Conservation (phyloP, 345 rosid species). For the Syzygium jambos region DNA sequence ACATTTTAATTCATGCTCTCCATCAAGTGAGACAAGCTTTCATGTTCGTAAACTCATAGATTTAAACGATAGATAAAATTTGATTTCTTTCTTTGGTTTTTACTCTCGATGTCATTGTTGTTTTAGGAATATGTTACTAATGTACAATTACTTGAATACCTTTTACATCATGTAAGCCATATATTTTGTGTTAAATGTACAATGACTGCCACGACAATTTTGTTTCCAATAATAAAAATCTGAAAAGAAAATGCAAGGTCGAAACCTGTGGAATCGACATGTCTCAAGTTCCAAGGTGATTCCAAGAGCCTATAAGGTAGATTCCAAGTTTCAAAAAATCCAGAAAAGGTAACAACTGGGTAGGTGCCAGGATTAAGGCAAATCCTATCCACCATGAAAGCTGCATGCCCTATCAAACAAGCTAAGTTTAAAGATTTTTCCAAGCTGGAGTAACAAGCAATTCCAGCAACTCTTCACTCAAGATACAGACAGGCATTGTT, state of each 20-base stretch:
- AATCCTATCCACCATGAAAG: not conserved
- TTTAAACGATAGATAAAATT: not conserved
- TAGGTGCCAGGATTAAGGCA: not conserved
- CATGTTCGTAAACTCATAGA: not conserved
- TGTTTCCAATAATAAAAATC: not conserved
- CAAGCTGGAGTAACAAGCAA: not conserved
- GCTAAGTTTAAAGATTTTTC: not conserved
- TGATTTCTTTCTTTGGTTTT: not conserved
- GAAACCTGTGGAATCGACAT: not conserved
- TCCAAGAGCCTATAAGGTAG: not conserved
- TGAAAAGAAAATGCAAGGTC: not conserved
- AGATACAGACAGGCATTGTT: not conserved
- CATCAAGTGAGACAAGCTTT: not conserved
- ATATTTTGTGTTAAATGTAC: not conserved
- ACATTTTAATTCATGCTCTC: not conserved
- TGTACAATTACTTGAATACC: too few relatives aligned
- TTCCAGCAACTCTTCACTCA: not conserved
- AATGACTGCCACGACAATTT: not conserved
- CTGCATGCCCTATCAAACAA: not conserved
- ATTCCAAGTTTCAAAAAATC: not conserved
- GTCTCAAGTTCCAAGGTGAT: not conserved
- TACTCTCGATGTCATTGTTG: not conserved
- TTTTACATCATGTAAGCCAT: not conserved
- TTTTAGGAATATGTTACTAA: not conserved
- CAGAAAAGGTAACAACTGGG: not conserved